Evolutionary conservation across 2,329 filamentous ascomycete species (phyloP).

Genomic region (Elsinoe perseae): DNA sequence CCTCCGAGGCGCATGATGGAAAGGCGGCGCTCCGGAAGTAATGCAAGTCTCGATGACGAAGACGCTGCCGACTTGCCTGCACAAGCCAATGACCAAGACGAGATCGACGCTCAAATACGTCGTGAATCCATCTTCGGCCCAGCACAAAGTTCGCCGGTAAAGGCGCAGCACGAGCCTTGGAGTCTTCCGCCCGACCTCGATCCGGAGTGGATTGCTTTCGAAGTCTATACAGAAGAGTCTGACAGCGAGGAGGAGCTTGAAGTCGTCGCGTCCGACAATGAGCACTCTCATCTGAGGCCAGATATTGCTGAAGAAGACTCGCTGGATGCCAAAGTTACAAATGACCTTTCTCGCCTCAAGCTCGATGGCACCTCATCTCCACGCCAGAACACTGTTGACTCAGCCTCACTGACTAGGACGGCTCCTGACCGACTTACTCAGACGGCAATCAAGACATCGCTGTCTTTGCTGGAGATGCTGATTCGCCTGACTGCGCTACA

Average conservation of each 20-base stretch:
- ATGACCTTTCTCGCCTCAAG: slow-evolving; percentile 42
- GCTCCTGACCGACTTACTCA: not conserved
- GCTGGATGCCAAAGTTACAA: slow-evolving; percentile 35
- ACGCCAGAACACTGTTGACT: slow-evolving; percentile 25
- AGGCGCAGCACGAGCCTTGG: slow-evolving; percentile 36
- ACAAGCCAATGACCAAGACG: slow-evolving; percentile 34
- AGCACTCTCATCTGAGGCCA: slow-evolving; percentile 18
- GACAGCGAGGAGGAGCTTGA: slow-evolving; percentile 47
- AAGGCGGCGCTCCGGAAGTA: slow-evolving; percentile 26
- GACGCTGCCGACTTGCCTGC: slow-evolving; percentile 25
- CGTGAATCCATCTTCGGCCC: slow-evolving; percentile 31
- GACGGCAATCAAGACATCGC: slow-evolving; percentile 51
- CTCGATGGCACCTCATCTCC: slow-evolving; percentile 25
- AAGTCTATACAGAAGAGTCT: slow-evolving; percentile 65
- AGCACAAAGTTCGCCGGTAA: slow-evolving; percentile 21
- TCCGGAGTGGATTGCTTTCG: slow-evolving; percentile 83
- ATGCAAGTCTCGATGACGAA: slow-evolving; percentile 30
- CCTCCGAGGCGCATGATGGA: slow-evolving; percentile 54
- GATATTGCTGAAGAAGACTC: slow-evolving; percentile 24
- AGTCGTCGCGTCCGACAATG: slow-evolving; percentile 3
- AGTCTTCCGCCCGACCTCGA: slow-evolving; percentile 67
- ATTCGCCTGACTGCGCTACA: slow-evolving; percentile 79
- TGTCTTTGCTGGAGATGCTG: slow-evolving; percentile 81
- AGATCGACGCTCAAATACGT: slow-evolving; percentile 38
- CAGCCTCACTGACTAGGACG: not conserved